phyloP scores from a whole-genome alignment of 192 early-diverging fungal species.

The Chytriomyces sp. region DNA sequence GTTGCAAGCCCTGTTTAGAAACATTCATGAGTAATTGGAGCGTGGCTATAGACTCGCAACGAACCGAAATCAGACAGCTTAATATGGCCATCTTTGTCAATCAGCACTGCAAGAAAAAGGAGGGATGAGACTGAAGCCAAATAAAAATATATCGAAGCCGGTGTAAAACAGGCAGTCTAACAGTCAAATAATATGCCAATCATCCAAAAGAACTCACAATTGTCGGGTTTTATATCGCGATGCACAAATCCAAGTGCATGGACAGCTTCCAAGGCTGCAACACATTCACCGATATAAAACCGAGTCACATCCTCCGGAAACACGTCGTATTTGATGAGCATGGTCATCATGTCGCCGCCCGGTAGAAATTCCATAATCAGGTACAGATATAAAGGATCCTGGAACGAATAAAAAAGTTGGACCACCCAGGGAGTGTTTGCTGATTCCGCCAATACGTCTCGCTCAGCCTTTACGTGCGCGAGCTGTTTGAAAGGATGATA shows the following conservation, averaged over 20 bases:
- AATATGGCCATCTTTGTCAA: constrained; percentile 98
- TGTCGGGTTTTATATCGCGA: constrained; percentile 69
- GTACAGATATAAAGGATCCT: constrained; percentile 91
- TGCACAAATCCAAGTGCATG: constrained; percentile 96
- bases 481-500: constrained; percentile 49
- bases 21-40: neutral
- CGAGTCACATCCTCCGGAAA: constrained; percentile 97
- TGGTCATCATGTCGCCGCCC: constrained; percentile 99
- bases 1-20: constrained; percentile 76
- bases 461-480: constrained; percentile 97
- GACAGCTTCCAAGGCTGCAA: constrained; percentile 89
- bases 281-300: constrained; percentile 98
- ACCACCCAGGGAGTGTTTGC: constrained; percentile 93
- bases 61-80: constrained; percentile 93
- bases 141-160: neutral
- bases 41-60: neutral
- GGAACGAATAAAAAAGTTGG: constrained; percentile 97
- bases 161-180: neutral
- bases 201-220: constrained; percentile 36
- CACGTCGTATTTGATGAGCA: constrained; percentile 94
- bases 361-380: constrained; percentile 99
- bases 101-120: constrained; percentile 56
- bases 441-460: constrained; percentile 96
- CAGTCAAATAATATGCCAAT: too few species aligned
- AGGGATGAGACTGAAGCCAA: neutral